Conservation (phyloP, 176 grass and related monocot genomes). For the Pontederia crassipes region DNA sequence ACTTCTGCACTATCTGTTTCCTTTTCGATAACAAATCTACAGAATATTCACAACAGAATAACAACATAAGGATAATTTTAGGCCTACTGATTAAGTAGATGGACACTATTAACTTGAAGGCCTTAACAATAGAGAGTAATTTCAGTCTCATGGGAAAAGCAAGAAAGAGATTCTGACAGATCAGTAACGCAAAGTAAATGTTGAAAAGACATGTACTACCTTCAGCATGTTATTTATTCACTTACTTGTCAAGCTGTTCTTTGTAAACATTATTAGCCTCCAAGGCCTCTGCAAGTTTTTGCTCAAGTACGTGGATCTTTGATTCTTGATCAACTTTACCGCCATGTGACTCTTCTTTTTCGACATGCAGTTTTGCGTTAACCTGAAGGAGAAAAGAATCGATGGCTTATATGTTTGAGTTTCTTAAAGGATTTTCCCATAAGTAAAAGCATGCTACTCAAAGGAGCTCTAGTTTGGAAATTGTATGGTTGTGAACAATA, state of each 20-base stretch:
- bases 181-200: background rate
- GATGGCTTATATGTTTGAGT: background rate
- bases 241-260: constrained; percentile 47
- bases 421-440: background rate
- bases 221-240: constrained; percentile 7
- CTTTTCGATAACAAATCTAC: constrained; percentile 25
- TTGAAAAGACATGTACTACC: background rate
- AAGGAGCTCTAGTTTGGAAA: background rate
- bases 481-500: background rate
- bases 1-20: constrained; percentile 21
- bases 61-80: too few species aligned
- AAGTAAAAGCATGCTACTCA: background rate
- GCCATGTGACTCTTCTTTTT: constrained; percentile 30
- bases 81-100: too few species aligned
- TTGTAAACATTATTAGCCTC: constrained; percentile 43
- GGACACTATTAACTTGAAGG: too few species aligned
- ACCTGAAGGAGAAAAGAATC: background rate
- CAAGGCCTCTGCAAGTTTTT: constrained; percentile 38
- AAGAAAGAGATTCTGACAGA: background rate
- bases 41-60: background rate
- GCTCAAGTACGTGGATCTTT: constrained; percentile 37
- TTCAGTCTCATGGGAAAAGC: too few species aligned
- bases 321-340: constrained; percentile 33
- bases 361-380: constrained; percentile 14
- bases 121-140: too few species aligned